Evolutionary conservation across 345 rosid genomes (phyloP).

Genomic region (Citropsis articulata): DNA sequence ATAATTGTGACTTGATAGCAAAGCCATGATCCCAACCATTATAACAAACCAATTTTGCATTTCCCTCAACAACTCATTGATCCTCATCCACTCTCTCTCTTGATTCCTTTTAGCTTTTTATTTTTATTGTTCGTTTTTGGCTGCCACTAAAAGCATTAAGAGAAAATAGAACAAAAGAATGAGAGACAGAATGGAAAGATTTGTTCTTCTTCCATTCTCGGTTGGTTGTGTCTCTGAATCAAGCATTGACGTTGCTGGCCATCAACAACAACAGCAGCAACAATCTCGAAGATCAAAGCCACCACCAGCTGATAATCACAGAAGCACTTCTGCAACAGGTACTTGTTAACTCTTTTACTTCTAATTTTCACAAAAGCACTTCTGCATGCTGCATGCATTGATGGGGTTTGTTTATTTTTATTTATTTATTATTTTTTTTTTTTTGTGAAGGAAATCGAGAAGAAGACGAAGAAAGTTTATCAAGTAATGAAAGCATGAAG

Average conservation of each 20-base stretch:
- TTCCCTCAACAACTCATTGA: slow-evolving; percentile 1
- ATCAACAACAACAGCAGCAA: not conserved
- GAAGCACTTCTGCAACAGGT: slow-evolving; percentile 34
- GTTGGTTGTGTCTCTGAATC: slow-evolving; percentile 71
- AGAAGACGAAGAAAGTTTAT: slow-evolving; percentile 45
- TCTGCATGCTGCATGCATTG: too few species aligned
- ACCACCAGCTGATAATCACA: slow-evolving; percentile 10
- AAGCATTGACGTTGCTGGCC: slow-evolving; percentile 53
- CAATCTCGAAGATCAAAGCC: slow-evolving; percentile 21
- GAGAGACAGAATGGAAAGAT: slow-evolving; percentile 79
- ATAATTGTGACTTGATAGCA: slow-evolving; percentile 38
- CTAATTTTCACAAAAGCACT: too few species aligned
- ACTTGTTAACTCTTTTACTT: not conserved
- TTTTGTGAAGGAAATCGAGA: slow-evolving; percentile 27
- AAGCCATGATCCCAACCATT: slow-evolving; percentile 31
- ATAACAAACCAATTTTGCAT: slow-evolving; percentile 27
- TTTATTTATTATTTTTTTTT: not conserved
- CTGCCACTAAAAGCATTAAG: not conserved
- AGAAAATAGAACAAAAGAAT: slow-evolving; percentile 23
- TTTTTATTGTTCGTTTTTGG: not conserved
- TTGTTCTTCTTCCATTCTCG: slow-evolving; percentile 79
- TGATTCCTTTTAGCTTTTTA: not conserved
- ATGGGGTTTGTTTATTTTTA: not conserved
- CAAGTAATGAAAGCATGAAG: slow-evolving; percentile 44
- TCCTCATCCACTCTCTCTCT: not conserved